These are phyloP conservation scores for Blastobotrys petasosporus DNA, from an alignment of 1,139 yeast genomes.

Conservation along the genomic window DNA sequence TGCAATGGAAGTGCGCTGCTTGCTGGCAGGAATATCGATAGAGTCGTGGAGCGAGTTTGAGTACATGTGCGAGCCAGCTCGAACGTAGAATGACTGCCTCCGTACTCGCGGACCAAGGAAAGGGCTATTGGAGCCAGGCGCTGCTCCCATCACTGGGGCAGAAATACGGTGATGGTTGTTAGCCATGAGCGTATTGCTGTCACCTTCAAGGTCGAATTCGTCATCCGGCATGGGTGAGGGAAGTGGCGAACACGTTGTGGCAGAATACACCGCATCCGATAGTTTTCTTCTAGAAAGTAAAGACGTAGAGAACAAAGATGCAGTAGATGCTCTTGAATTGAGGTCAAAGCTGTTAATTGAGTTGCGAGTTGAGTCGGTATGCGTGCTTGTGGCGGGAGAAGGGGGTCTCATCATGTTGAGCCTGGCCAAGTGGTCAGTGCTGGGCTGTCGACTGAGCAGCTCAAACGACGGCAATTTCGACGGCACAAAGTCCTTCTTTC, in stretches of 20 bases:
- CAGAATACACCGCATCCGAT: constrained; percentile 4
- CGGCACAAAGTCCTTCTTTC: constrained; percentile 13
- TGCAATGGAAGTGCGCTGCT: constrained; percentile 4
- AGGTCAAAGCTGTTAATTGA: constrained; percentile 2
- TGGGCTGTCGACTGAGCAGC: constrained; percentile 4
- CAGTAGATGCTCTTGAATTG: constrained; percentile 5
- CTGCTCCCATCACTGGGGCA: constrained; percentile 5
- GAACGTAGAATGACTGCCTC: constrained; percentile 21
- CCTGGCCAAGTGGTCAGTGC: not conserved
- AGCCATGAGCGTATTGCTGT: not conserved
- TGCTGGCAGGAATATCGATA: constrained; percentile 6
- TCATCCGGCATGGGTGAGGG: constrained; percentile 10
- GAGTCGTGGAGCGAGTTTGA: constrained; percentile 2
- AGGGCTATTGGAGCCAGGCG: constrained; percentile 8
- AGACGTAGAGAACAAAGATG: constrained; percentile 3
- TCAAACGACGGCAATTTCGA: constrained; percentile 8
- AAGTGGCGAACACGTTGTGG: constrained; percentile 8
- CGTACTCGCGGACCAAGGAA: constrained; percentile 9
- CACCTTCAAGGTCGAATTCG: not conserved
- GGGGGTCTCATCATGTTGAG: constrained; percentile 1
- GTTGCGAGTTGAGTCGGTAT: constrained; percentile 1
- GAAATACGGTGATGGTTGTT: constrained; percentile 4
- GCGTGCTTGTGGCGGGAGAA: not conserved
- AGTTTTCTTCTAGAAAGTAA: constrained; percentile 5
- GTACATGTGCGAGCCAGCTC: constrained; percentile 15